Conservation (phyloP, 1,139 yeast genomes). For the Lipomyces yarrowii region DNA sequence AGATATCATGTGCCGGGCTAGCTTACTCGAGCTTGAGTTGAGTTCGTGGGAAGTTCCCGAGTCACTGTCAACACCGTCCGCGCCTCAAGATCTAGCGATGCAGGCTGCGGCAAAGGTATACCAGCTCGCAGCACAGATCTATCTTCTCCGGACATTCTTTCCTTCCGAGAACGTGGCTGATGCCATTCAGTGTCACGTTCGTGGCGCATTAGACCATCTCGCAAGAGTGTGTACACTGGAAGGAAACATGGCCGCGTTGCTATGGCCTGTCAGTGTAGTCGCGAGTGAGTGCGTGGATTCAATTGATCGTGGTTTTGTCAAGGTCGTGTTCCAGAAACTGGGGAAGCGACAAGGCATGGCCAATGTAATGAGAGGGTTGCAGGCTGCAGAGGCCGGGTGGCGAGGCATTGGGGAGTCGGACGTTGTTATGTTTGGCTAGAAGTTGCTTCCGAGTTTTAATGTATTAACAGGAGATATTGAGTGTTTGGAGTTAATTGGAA, state of each 20-base stretch:
- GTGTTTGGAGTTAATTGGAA: neutral
- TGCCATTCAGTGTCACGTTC: constrained; percentile 23
- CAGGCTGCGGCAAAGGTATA: constrained; percentile 30
- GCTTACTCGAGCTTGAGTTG: constrained; percentile 26
- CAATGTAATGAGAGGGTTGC: constrained; percentile 26
- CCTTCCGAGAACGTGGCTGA: constrained; percentile 24
- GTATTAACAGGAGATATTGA: neutral
- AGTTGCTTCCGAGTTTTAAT: neutral
- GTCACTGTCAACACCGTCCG: neutral
- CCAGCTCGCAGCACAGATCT: constrained; percentile 30
- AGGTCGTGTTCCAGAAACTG: constrained; percentile 28
- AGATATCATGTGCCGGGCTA: constrained; percentile 22
- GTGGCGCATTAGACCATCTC: constrained; percentile 25
- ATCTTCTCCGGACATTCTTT: constrained; percentile 26
- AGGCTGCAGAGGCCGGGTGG: constrained; percentile 26
- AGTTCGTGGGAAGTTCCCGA: constrained; percentile 26
- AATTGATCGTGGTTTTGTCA: constrained; percentile 30
- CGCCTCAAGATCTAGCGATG: constrained; percentile 22
- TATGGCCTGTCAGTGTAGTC: constrained; percentile 30
- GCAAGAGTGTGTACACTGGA: constrained; percentile 30
- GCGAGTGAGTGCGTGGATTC: constrained; percentile 30
- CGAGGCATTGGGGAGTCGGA: constrained; percentile 14
- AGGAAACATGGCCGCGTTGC: constrained; percentile 30
- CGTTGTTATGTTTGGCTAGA: constrained; percentile 24
- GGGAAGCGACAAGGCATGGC: constrained; percentile 30